Percentiles rank a stretch among this genome's conserved stretches.
phyloP scores from a whole-genome alignment of 768 basidiomycete genomes.

The Epithele typhae region DNA sequence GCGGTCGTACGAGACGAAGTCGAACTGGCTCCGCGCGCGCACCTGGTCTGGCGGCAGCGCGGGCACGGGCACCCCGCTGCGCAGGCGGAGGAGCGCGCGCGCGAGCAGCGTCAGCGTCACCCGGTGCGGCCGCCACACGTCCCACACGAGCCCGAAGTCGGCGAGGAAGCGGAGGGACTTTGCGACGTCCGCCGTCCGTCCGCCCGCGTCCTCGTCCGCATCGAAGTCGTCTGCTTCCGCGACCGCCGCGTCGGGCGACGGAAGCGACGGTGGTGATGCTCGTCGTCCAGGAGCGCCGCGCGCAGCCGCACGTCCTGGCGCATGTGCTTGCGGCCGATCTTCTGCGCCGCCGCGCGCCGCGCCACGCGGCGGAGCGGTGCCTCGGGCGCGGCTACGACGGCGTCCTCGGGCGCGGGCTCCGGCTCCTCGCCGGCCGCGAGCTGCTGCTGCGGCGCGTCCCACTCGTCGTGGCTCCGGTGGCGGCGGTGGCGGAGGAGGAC shows the following conservation, averaged over 20 bases:
- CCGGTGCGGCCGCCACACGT: slow-evolving; percentile 60
- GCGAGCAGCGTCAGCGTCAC: slow-evolving; percentile 45
- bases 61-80: slow-evolving; percentile 44
- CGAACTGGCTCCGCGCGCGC: slow-evolving; percentile 7
- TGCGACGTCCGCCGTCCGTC: slow-evolving; percentile 45
- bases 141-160: slow-evolving; percentile 60
- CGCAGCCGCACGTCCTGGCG: too few species aligned
- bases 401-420: slow-evolving; percentile 15
- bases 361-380: not conserved
- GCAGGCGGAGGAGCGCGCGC: slow-evolving; percentile 42
- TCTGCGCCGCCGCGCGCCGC: too few species aligned
- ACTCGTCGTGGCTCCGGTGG: slow-evolving; percentile 15
- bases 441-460: slow-evolving; percentile 13
- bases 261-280: slow-evolving; percentile 5
- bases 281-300: slow-evolving; percentile 3
- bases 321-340: too few species aligned
- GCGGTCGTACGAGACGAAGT: too few species aligned
- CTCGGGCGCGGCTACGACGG: not conserved
- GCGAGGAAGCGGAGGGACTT: slow-evolving; percentile 57
- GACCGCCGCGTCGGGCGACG: too few species aligned
- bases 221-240: too few species aligned
- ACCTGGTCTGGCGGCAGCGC: slow-evolving; percentile 32
- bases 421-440: slow-evolving; percentile 18
- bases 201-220: not conserved
- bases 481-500: slow-evolving; percentile 62